Evolutionary conservation across 2,329 filamentous ascomycete species (phyloP).

Genomic region (Colletotrichum sp.): DNA sequence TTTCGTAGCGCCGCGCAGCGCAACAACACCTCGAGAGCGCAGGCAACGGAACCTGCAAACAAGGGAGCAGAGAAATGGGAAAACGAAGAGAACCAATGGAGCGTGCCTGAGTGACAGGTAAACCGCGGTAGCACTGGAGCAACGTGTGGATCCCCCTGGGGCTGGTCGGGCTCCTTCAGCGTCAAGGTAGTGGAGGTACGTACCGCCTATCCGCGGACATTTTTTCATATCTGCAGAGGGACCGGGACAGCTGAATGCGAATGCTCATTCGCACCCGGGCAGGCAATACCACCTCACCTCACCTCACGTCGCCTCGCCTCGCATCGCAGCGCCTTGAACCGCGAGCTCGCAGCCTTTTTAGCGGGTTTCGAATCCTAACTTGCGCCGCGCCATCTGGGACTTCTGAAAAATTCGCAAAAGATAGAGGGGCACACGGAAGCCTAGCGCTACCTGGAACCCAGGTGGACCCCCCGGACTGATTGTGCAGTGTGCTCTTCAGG

Average conservation of each 20-base stretch:
- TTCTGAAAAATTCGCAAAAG: background rate
- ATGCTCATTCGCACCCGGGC: background rate
- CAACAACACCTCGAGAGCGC: background rate
- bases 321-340: background rate
- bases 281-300: background rate
- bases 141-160: background rate
- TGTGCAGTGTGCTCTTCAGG: background rate
- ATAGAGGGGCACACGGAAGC: slow-evolving; percentile 8
- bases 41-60: background rate
- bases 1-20: background rate
- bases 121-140: slow-evolving; percentile 11
- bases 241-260: background rate
- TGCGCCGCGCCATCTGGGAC: background rate
- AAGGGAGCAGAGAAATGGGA: background rate
- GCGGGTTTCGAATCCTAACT: background rate
- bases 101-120: slow-evolving; percentile 10
- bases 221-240: background rate
- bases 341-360: background rate
- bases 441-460: background rate
- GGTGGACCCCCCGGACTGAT: background rate
- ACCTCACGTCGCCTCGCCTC: background rate
- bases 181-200: background rate
- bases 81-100: slow-evolving; percentile 1
- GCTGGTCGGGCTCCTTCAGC: background rate
- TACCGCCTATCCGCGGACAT: background rate